phyloP scores from a whole-genome alignment of 78 protist species.

The Diacronema lutheri region DNA sequence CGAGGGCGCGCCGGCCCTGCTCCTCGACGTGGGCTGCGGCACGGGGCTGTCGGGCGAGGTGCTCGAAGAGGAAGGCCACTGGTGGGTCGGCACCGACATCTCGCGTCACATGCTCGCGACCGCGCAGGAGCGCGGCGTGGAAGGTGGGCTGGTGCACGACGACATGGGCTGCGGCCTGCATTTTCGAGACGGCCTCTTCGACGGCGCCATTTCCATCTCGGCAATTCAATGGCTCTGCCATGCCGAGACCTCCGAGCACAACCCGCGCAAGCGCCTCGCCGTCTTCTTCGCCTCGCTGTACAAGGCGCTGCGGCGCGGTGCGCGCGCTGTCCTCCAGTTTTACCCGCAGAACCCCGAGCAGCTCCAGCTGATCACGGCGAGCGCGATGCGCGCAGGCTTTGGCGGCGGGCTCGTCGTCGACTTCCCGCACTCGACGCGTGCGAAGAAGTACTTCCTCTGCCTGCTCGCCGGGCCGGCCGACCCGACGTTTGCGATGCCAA shows the following conservation, averaged over 20 bases:
- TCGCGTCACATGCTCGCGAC: constrained; percentile 18
- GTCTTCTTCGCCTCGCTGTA: constrained; percentile 39
- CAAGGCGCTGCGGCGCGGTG: constrained; percentile 24
- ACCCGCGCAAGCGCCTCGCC: constrained; percentile 19
- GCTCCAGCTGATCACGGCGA: constrained; percentile 1
- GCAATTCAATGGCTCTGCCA: constrained; percentile 65
- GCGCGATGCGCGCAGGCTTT: constrained; percentile 51
- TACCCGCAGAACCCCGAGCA: constrained; percentile 49
- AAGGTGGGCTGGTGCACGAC: constrained; percentile 15
- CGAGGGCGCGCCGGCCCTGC: neutral
- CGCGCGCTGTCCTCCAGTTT: constrained; percentile 54
- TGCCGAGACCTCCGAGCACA: neutral
- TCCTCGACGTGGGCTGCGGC: constrained; percentile 68
- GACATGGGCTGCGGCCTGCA: constrained; percentile 53
- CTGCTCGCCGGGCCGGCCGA: neutral
- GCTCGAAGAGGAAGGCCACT: constrained; percentile 23
- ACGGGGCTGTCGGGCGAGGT: constrained; percentile 50
- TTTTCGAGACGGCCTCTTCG: constrained; percentile 40
- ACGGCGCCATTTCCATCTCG: constrained; percentile 46
- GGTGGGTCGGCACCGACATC: constrained; percentile 56
- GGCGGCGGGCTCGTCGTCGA: constrained; percentile 57
- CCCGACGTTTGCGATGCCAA: too few species aligned
- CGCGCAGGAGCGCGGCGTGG: neutral
- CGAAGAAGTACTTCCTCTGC: constrained; percentile 41
- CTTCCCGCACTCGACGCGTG: constrained; percentile 37